phyloP scores from a whole-genome alignment of 2,329 filamentous ascomycete genomes.

The Aspergillus melleus region DNA sequence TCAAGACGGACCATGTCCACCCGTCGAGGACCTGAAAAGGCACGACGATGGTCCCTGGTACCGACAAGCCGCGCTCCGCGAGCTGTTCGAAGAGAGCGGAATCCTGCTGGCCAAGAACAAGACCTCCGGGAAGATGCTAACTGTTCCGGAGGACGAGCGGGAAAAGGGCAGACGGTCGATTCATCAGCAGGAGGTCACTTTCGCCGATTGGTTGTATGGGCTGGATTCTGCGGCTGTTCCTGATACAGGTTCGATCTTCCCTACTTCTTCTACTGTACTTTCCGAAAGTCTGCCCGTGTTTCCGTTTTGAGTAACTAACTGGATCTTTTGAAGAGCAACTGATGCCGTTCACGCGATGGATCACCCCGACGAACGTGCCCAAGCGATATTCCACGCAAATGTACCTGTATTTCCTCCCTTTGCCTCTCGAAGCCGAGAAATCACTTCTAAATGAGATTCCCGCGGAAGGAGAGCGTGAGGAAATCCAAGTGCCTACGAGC shows the following conservation, averaged over 20 bases:
- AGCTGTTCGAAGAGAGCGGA: conserved; percentile 94
- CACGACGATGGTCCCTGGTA: conserved; percentile 75
- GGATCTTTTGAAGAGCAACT: conserved; percentile 56
- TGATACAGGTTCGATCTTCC: conserved; percentile 56
- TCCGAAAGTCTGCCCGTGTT: neutral
- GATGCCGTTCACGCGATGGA: conserved; percentile 85
- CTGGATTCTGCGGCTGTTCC: conserved; percentile 37
- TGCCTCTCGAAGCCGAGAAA: conserved; percentile 41
- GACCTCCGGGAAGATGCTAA: conserved; percentile 54
- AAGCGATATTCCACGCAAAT: conserved; percentile 92
- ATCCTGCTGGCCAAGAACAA: conserved; percentile 67
- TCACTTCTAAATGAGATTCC: conserved; percentile 33
- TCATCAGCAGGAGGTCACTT: conserved; percentile 65
- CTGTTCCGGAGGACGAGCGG: conserved; percentile 59
- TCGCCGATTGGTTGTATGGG: conserved; percentile 63
- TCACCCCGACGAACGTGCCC: conserved; percentile 71
- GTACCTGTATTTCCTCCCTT: conserved; percentile 88
- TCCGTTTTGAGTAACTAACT: conserved; percentile 5
- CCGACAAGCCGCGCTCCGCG: conserved; percentile 78
- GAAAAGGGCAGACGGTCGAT: conserved; percentile 68
- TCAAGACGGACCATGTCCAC: conserved; percentile 68
- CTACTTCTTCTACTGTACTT: neutral
- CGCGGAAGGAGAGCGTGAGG: conserved; percentile 50
- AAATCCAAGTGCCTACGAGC: conserved; percentile 67
- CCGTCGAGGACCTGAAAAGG: conserved; percentile 51